Evolutionary conservation across 2,329 filamentous ascomycete genomes (phyloP).

Genomic region (Nannizziopsis barbatae): DNA sequence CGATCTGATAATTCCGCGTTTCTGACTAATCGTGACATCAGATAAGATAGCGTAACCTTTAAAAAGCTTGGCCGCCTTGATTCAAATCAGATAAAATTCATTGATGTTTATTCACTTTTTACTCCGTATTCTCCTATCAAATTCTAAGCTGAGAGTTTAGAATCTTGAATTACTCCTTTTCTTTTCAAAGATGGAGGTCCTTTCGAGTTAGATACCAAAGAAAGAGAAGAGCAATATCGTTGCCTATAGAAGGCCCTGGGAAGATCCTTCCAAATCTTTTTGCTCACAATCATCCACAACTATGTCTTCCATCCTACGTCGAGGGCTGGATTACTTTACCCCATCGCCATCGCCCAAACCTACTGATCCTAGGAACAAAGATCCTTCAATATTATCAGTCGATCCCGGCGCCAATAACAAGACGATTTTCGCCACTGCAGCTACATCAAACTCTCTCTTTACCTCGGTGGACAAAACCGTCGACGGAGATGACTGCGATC

Average conservation of each 20-base stretch:
- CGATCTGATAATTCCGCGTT: constrained; percentile 6
- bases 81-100: constrained; percentile 11
- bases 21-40: constrained; percentile 11
- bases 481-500: constrained; percentile 80
- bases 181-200: too few species aligned
- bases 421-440: constrained; percentile 39
- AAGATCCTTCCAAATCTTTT: background rate
- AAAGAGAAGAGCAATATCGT: too few species aligned
- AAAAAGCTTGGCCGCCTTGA: background rate
- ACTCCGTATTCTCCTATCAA: too few species aligned
- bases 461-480: constrained; percentile 58
- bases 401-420: constrained; percentile 17
- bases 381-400: background rate
- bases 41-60: constrained; percentile 10
- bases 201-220: too few species aligned
- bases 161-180: too few species aligned
- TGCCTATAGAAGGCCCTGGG: too few species aligned
- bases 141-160: too few species aligned
- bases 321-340: constrained; percentile 10
- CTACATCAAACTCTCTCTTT: constrained; percentile 52
- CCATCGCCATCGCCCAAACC: constrained; percentile 5
- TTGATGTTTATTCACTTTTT: background rate
- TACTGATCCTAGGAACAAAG: background rate
- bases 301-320: constrained; percentile 11
- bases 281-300: background rate